A percentile compares a stretch with the other conserved stretches of the same genome.
phyloP scores from a whole-genome alignment of 2,329 filamentous ascomycete genomes.

The Fonsecaea nubica region DNA sequence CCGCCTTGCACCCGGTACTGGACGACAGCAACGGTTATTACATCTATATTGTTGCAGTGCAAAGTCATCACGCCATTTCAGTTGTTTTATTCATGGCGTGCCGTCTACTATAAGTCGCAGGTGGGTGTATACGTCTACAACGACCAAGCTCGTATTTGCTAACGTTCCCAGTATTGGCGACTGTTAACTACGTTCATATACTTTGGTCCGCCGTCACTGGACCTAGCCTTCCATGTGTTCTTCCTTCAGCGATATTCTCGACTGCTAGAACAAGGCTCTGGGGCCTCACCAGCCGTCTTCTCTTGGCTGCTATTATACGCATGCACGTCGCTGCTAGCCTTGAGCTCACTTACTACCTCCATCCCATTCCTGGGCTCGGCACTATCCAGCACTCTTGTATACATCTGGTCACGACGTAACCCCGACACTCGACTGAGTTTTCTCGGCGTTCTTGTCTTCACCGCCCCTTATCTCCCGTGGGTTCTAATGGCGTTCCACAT shows the following conservation, averaged over 20 bases:
- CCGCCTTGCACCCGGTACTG: constrained; percentile 94
- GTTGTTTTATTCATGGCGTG: constrained; percentile 93
- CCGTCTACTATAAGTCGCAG: constrained; percentile 91
- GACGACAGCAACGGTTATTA: constrained; percentile 90
- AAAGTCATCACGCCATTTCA: constrained; percentile 91
- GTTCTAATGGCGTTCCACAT: constrained; percentile 92
- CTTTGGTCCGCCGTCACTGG: constrained; percentile 91
- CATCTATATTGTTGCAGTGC: constrained; percentile 89
- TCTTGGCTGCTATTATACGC: constrained; percentile 92
- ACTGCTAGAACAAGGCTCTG: constrained; percentile 92
- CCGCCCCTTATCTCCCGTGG: constrained; percentile 93
- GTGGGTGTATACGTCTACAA: constrained; percentile 57
- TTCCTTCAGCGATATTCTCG: constrained; percentile 96
- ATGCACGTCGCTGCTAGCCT: constrained; percentile 74
- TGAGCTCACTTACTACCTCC: constrained; percentile 80
- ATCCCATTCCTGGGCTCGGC: constrained; percentile 94
- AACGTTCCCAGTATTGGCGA: constrained; percentile 83
- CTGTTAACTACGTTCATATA: constrained; percentile 96
- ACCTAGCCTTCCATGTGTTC: constrained; percentile 96
- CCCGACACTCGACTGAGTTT: constrained; percentile 90
- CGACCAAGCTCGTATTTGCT: neutral
- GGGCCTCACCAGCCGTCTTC: constrained; percentile 88
- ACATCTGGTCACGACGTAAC: constrained; percentile 96
- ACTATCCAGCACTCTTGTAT: constrained; percentile 89
- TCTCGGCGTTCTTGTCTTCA: constrained; percentile 86